These are phyloP conservation scores for Hanseniaspora thailandica DNA, from an alignment of 805 yeast genomes.

Conservation along the genomic window DNA sequence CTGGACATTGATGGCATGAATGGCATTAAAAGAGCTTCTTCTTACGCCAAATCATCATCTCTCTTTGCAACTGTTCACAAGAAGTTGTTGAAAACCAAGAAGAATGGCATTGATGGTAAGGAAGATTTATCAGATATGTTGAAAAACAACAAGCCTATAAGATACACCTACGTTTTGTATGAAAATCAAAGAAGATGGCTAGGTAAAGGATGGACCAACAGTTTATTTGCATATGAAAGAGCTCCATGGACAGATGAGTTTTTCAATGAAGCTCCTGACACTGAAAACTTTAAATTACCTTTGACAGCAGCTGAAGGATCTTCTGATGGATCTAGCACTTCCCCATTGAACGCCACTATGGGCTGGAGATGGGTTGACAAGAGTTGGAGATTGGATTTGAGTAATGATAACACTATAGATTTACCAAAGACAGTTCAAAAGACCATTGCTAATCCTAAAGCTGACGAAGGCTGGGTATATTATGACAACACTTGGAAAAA, in stretches of 20 bases:
- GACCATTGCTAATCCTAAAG: slow-evolving; percentile 51
- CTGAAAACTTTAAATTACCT: slow-evolving; percentile 71
- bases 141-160: slow-evolving; percentile 36
- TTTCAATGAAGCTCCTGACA: slow-evolving; percentile 68
- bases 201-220: slow-evolving; percentile 96
- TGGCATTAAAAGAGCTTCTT: slow-evolving; percentile 22
- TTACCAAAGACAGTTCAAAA: slow-evolving; percentile 48
- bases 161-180: slow-evolving; percentile 82
- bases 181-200: slow-evolving; percentile 96
- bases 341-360: slow-evolving; percentile 43
- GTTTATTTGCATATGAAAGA: slow-evolving; percentile 81
- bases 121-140: slow-evolving; percentile 19
- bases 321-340: slow-evolving; percentile 16
- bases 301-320: slow-evolving; percentile 26
- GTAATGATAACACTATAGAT: slow-evolving; percentile 77
- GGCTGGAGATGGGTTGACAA: slow-evolving; percentile 92
- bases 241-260: slow-evolving; percentile 97
- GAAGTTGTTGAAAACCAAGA: slow-evolving; percentile 25
- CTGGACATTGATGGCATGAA: slow-evolving; percentile 53
- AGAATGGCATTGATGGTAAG: slow-evolving; percentile 19
- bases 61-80: slow-evolving; percentile 35
- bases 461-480: slow-evolving; percentile 78
- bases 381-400: slow-evolving; percentile 80
- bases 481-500: slow-evolving; percentile 90
- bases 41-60: slow-evolving; percentile 24